Base-by-base conservation (phyloP, 1,139 yeast species). In the Pichia cactophila region DNA sequence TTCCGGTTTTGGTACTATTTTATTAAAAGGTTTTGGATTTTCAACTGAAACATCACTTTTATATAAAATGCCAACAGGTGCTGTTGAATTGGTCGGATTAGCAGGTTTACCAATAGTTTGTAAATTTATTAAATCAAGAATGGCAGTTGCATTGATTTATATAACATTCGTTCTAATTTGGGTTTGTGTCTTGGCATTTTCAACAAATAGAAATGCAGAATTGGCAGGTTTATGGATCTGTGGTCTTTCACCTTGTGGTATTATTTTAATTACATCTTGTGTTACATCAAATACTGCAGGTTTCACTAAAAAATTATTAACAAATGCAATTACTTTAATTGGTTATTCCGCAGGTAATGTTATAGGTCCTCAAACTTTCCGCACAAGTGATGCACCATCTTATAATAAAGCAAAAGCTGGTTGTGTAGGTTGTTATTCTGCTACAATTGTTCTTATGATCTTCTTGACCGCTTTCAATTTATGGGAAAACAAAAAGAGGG, bases 281-380 rank as follows among this genome's bases (percentile, higher is more conserved):
- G 62, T 74, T 46, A 68, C 80, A 14, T 71, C 57, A 1, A 50
- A 83, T 58, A 75, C 80, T 5, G 83, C 87, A 1, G 90, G 90
- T 14, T 80, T 77, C 58, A 81, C 88, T 12, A 84, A 84, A 61
- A 80, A 83, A 61, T 65, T 78, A 42, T 75, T 80, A 12, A 74
- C 78, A 33, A 80, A 77, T 61, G 86, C 84, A 2, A 63, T 80
- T 38, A 72, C 75, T 35, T 73, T 83, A 65, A 69, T 83, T 45
- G 84, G 81, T 0, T 83, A 80, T 61, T 79, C 84, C 54, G 75
- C 77, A 28, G 88, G 92, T 36, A 83, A 83, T 56, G 69, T 83
- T 46, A 72, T 80, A 45, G 90, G 90, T 0, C 89, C 92, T 3
- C 88, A 82, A 61, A 74, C 83, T 44, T 83, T 83, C 61, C 61